Evolutionary conservation across 192 early-diverging fungal genomes (phyloP).

Genomic region (Podila epicladia): DNA sequence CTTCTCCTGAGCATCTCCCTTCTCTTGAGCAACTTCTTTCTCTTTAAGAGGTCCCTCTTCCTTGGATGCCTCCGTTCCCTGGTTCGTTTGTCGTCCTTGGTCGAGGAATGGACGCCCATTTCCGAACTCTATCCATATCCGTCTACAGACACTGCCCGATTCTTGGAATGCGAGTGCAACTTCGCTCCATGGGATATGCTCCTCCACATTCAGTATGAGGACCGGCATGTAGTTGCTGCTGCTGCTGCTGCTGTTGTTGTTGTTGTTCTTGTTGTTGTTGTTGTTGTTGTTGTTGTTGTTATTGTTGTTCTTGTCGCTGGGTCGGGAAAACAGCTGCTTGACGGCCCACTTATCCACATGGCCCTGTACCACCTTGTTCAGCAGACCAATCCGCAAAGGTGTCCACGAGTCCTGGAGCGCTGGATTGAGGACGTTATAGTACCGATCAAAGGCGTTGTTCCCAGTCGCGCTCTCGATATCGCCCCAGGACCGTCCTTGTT

Average conservation of each 20-base stretch:
- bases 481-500: slow-evolving; percentile 12
- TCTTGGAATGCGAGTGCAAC: not conserved
- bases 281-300: not conserved
- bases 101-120: slow-evolving; percentile 7
- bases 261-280: not conserved
- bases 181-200: slow-evolving; percentile 12
- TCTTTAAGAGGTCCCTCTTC: not conserved
- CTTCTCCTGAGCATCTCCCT: not conserved
- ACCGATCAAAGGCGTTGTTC: slow-evolving; percentile 26
- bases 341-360: not conserved
- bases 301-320: not conserved
- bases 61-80: not conserved
- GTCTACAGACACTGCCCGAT: not conserved
- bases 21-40: not conserved
- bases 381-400: not conserved
- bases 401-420: slow-evolving; percentile 8
- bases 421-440: slow-evolving; percentile 22
- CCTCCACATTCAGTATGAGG: not conserved
- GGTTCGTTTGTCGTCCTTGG: not conserved
- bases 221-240: not conserved
- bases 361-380: slow-evolving; percentile 1
- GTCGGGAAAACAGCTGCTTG: not conserved
- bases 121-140: slow-evolving; percentile 20
- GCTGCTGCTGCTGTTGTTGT: not conserved
- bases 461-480: slow-evolving; percentile 12